Evolutionary conservation across 805 yeast genomes (phyloP).

Genomic region (Lachancea kluyveri): DNA sequence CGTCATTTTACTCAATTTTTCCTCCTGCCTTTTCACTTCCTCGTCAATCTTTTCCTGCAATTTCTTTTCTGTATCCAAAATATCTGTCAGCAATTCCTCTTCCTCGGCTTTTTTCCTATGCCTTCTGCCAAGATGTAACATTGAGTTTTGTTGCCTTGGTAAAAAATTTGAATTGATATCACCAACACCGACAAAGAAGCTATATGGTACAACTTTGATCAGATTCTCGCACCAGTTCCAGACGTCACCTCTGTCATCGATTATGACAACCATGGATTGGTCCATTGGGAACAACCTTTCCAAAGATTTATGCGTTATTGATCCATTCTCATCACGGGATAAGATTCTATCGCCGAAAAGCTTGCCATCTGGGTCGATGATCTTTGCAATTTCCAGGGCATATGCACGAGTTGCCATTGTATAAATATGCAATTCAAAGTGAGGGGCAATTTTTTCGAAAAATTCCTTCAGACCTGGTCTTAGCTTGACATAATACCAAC

Average conservation of each 20-base stretch:
- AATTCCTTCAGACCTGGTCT: constrained; percentile 83
- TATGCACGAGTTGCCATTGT: constrained; percentile 97
- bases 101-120: constrained; percentile 27
- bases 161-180: constrained; percentile 91
- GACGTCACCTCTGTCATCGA: constrained; percentile 97
- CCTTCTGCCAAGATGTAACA: constrained; percentile 33
- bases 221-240: constrained; percentile 96
- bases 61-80: constrained; percentile 28
- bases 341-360: constrained; percentile 88
- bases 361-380: constrained; percentile 83
- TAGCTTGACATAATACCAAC: constrained; percentile 89
- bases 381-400: constrained; percentile 81
- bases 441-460: constrained; percentile 51
- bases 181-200: constrained; percentile 94
- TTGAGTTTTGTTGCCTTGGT: constrained; percentile 74
- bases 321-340: constrained; percentile 92
- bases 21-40: constrained; percentile 32
- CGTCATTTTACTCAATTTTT: constrained; percentile 27
- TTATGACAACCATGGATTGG: constrained; percentile 91
- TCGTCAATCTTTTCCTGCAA: constrained; percentile 26
- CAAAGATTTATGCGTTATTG: constrained; percentile 80
- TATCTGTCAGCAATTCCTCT: constrained; percentile 29
- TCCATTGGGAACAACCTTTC: constrained; percentile 90
- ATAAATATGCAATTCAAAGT: constrained; percentile 88
- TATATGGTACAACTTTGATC: constrained; percentile 90